Evolutionary conservation across 257 asterid species (phyloP).

Genomic region (Przewalskia tangutica): DNA sequence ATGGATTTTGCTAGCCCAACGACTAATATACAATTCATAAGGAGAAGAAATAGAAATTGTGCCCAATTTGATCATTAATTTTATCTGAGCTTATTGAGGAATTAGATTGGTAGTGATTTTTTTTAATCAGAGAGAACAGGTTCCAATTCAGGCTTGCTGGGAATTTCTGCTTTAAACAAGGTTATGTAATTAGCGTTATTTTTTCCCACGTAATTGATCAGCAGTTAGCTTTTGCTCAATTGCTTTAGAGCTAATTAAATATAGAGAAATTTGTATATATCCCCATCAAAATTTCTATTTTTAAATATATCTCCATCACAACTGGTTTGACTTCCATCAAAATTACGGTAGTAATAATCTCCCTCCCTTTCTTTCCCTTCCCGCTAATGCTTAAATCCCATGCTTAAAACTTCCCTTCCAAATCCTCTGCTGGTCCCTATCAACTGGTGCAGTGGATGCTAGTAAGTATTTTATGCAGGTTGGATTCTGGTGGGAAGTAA

Average conservation of each 20-base stretch:
- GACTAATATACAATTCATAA: not conserved
- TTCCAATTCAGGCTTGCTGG: not conserved
- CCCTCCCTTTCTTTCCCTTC: no score
- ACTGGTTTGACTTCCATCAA: no score
- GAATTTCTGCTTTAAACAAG: not conserved
- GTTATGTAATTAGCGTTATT: not conserved
- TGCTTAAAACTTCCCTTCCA: no score
- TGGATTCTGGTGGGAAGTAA: slow-evolving; percentile 83
- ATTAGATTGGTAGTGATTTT: not conserved
- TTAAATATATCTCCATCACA: no score
- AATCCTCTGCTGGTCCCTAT: slow-evolving; percentile 95
- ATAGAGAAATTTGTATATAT: no score
- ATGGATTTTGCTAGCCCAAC: not conserved
- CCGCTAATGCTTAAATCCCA: no score
- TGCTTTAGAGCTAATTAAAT: not conserved
- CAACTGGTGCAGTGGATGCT: slow-evolving; percentile 85
- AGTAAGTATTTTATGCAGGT: slow-evolving; percentile 78
- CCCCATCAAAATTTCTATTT: no score
- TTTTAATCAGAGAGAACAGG: not conserved
- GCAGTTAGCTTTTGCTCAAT: not conserved
- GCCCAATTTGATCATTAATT: not conserved
- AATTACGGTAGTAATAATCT: no score
- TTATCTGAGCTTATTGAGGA: not conserved
- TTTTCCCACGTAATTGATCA: not conserved
- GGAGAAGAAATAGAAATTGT: not conserved